A percentile compares a stretch with the other conserved stretches of the same genome.
phyloP scores from a whole-genome alignment of 2,329 filamentous ascomycete species.

The Tolypocladium tundrense region DNA sequence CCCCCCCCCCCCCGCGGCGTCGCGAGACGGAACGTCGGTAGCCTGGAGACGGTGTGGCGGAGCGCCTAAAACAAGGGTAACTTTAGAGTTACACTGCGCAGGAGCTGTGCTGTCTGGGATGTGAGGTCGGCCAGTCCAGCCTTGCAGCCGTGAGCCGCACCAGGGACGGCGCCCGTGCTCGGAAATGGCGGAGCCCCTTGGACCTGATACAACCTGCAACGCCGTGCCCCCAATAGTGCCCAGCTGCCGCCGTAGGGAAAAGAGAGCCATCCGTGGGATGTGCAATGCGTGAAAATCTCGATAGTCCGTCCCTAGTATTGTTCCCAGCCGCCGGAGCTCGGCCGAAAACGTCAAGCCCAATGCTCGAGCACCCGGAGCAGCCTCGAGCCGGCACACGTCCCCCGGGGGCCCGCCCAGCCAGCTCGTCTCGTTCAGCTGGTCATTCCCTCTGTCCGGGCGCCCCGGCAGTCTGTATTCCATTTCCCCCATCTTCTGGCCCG shows the following conservation, averaged over 20 bases:
- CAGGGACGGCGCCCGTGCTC: background rate
- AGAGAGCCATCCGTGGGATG: background rate
- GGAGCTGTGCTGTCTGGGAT: background rate
- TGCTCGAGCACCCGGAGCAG: background rate
- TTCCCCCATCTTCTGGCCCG: background rate
- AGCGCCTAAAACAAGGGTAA: background rate
- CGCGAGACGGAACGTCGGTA: background rate
- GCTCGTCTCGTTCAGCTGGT: too few relatives aligned
- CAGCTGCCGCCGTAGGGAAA: background rate
- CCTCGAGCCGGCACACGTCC: background rate
- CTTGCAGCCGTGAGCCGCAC: background rate
- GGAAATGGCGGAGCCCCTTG: background rate
- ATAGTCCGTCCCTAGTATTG: background rate
- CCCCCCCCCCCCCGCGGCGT: too few relatives aligned
- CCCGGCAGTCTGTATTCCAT: too few relatives aligned
- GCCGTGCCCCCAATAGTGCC: background rate
- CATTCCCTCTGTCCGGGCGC: too few relatives aligned
- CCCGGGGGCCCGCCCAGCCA: too few relatives aligned
- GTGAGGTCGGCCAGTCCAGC: background rate
- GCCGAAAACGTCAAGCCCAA: background rate
- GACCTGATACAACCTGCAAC: background rate
- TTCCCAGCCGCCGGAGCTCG: background rate
- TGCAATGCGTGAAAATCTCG: too few relatives aligned
- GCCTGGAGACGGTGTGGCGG: background rate
- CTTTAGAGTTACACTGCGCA: background rate